A percentile compares a stretch with the other conserved stretches of the same genome.
phyloP scores from a whole-genome alignment of 192 early-diverging fungal species.

The Neocallimastix lanati region DNA sequence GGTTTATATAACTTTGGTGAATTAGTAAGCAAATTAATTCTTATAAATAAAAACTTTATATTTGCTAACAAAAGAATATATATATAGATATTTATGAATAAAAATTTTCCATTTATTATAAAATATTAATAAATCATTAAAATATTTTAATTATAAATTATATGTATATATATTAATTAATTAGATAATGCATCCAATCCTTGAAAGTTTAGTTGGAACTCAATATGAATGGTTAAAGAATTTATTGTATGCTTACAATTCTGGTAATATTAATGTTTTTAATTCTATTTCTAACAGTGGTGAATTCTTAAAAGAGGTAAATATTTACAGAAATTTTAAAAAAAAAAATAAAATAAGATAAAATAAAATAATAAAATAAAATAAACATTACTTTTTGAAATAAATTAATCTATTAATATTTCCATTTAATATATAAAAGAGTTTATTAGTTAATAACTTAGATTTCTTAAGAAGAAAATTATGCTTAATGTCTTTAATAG shows the following conservation, averaged over 20 bases:
- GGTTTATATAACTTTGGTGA: slow-evolving; percentile 99
- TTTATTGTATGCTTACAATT: slow-evolving; percentile 76
- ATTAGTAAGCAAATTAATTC: slow-evolving; percentile 66
- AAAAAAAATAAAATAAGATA: too few relatives aligned
- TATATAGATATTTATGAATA: too few relatives aligned
- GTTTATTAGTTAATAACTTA: slow-evolving; percentile 55
- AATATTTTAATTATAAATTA: too few relatives aligned
- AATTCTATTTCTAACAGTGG: slow-evolving; percentile 44
- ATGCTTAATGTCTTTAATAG: slow-evolving; percentile 90
- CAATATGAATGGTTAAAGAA: slow-evolving; percentile 69
- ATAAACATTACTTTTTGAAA: too few relatives aligned
- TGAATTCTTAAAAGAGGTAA: slow-evolving; percentile 46
- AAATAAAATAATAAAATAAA: too few relatives aligned
- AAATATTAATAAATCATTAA: too few relatives aligned
- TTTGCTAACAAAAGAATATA: too few relatives aligned
- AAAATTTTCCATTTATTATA: too few relatives aligned
- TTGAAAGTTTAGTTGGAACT: slow-evolving; percentile 56
- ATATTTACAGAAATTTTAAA: too few relatives aligned
- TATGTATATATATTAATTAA: not conserved
- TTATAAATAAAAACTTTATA: too few relatives aligned
- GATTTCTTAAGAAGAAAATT: slow-evolving; percentile 84
- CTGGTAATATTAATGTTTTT: slow-evolving; percentile 82
- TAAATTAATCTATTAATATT: too few relatives aligned
- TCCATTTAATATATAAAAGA: too few relatives aligned
- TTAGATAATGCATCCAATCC: slow-evolving; percentile 73